These are phyloP conservation scores for Penicillium sp. DNA, from an alignment of 2,329 filamentous ascomycete species.

Conservation along the genomic window DNA sequence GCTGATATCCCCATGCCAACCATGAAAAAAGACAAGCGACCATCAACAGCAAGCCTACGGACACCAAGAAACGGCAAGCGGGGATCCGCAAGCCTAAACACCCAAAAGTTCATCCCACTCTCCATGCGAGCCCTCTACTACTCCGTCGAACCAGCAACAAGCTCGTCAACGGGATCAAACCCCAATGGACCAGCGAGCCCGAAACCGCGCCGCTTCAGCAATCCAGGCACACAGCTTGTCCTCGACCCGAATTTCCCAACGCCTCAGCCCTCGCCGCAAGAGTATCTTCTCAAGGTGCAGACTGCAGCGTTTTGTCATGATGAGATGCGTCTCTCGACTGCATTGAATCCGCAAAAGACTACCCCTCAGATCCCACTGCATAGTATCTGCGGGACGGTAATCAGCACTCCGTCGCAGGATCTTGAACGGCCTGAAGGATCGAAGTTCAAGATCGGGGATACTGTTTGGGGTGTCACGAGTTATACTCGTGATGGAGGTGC, in stretches of 20 bases:
- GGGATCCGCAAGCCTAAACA: slow-evolving; percentile 40
- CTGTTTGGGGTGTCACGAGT: slow-evolving; percentile 48
- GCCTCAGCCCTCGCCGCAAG: slow-evolving; percentile 41
- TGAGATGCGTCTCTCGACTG: slow-evolving; percentile 40
- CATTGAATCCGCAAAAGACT: slow-evolving; percentile 37
- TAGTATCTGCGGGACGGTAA: slow-evolving; percentile 49
- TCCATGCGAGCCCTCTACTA: slow-evolving; percentile 50
- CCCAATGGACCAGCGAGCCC: neutral
- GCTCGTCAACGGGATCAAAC: slow-evolving; percentile 14
- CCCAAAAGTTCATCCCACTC: slow-evolving; percentile 44
- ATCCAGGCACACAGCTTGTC: slow-evolving; percentile 37
- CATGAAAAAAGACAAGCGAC: neutral
- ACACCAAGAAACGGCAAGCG: slow-evolving; percentile 23
- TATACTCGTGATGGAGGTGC: slow-evolving; percentile 49
- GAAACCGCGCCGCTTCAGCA: slow-evolving; percentile 22
- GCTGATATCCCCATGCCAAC: slow-evolving; percentile 2
- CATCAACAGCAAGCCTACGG: slow-evolving; percentile 15
- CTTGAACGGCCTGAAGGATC: slow-evolving; percentile 40
- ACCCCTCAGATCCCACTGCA: slow-evolving; percentile 48
- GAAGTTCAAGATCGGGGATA: slow-evolving; percentile 49
- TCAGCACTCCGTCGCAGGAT: slow-evolving; percentile 42
- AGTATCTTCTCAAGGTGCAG: slow-evolving; percentile 51
- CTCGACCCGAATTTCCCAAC: slow-evolving; percentile 46
- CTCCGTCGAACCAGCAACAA: slow-evolving; percentile 32
- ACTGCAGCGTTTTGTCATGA: slow-evolving; percentile 48